Evolutionary conservation across 73 alveolate genomes (phyloP), one percentile per base, ranked within the genome.

Genomic region (Paramecium primaurelia): DNA sequence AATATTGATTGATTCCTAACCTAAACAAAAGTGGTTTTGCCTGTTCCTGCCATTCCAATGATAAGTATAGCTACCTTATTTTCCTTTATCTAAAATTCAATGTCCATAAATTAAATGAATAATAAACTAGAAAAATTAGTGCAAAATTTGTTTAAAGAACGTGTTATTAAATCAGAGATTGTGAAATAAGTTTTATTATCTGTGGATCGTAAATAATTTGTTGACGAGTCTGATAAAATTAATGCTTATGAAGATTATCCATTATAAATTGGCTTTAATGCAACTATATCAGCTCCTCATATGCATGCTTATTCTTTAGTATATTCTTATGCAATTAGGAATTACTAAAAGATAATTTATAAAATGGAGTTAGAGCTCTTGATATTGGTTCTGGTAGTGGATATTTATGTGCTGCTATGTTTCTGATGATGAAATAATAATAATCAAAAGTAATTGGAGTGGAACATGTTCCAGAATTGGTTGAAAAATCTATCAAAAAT

Each of bases 301-400:
- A 97, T 97, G 99, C 99, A 97, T 91, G 99, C 98, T 10, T 94
- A 92, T 86, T 96, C 98, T 18, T 89, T 96, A 64, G 93, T 85
- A 71, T 26, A 47, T 1, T 28, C 0, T 69, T 10, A 8, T 34
- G 11, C 49, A 36, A 64, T 32, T 49, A 83, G 93, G 99, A 97
- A 93, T 80, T 77, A 59, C 91, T 96, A 34, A 54, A 93, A 77
- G 95, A 93, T 59, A 90, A 86, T 92, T 92, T 96, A 18, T 45
- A 59, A 2, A 93, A 94, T 20, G 96, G 95, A 2, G 91, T 80
- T 12, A 94, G 88, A 28, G 97, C 92, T 38, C 93, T 97, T 64
- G 99, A 97, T 87, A 96, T 97, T 12, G 99, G 99, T 0, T 54
- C 95, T 5, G 99, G 99, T 6, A 95, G 98, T 73, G 99, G 99